A percentile compares a stretch with the other conserved stretches of the same genome.
Evolutionary conservation across 164 flowering plant genomes (phyloP).

Genomic region (Liquidambar formosana): DNA sequence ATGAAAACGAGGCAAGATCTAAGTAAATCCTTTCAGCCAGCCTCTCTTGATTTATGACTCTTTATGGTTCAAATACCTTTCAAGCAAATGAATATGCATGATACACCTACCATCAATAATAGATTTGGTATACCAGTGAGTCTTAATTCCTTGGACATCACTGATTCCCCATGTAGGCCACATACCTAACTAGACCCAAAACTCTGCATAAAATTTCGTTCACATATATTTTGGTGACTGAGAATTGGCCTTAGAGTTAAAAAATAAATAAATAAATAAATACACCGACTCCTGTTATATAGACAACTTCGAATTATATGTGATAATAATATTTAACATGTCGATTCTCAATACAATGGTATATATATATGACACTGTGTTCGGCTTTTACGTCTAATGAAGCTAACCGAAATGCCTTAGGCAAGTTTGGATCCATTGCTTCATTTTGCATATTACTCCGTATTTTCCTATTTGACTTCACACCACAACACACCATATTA

Average conservation of each 20-base stretch:
- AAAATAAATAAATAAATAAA: too few relatives aligned
- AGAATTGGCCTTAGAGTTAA: not conserved
- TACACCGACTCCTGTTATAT: too few relatives aligned
- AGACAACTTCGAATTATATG: too few relatives aligned
- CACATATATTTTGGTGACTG: not conserved
- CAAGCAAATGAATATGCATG: not conserved
- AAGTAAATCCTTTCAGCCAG: constrained; percentile 2
- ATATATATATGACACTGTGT: too few relatives aligned
- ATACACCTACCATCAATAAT: constrained; percentile 8
- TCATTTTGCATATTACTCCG: too few relatives aligned
- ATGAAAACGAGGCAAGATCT: not conserved
- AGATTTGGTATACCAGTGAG: not conserved
- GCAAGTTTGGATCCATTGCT: too few relatives aligned
- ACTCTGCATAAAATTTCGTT: not conserved
- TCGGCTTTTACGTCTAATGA: too few relatives aligned
- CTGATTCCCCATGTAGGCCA: not conserved
- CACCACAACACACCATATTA: too few relatives aligned
- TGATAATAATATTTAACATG: too few relatives aligned
- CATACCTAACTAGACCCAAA: not conserved
- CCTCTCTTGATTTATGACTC: not conserved
- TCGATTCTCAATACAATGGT: too few relatives aligned
- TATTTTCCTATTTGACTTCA: too few relatives aligned
- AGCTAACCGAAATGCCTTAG: too few relatives aligned
- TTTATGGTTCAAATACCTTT: not conserved
- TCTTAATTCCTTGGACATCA: not conserved